A percentile compares a stretch with the other conserved stretches of the same genome.
Conservation (phyloP, 352 stramenopile genomes). For the Pythium sukuiense region DNA sequence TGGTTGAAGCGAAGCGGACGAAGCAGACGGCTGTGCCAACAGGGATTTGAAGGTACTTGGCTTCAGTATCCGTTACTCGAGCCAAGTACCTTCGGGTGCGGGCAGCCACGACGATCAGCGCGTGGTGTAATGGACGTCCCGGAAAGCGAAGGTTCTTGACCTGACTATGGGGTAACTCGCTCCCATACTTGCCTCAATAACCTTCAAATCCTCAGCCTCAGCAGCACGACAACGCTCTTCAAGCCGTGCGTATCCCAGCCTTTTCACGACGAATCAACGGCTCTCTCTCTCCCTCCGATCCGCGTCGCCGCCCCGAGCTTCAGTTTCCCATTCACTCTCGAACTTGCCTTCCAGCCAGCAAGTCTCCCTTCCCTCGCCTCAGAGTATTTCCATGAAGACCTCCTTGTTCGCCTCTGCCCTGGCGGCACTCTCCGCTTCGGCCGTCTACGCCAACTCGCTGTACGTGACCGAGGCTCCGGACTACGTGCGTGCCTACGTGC, state of each 20-base stretch:
- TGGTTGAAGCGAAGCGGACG: background rate
- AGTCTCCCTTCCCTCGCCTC: background rate
- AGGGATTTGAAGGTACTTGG: slow-evolving; percentile 17
- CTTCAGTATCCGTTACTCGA: slow-evolving; percentile 11
- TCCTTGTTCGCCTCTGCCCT: background rate
- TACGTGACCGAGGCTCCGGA: slow-evolving; percentile 43
- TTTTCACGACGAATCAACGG: background rate
- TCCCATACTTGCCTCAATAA: background rate
- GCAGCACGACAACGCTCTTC: background rate
- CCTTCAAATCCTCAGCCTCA: background rate
- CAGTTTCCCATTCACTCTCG: background rate
- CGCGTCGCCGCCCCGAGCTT: background rate
- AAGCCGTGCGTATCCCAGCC: background rate
- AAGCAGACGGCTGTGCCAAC: background rate
- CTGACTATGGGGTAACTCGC: background rate
- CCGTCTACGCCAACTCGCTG: slow-evolving; percentile 21
- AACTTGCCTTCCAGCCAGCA: background rate
- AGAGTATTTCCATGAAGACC: slow-evolving; percentile 10
- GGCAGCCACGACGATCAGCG: background rate
- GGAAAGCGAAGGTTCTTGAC: background rate
- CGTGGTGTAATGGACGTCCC: background rate
- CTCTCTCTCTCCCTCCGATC: background rate
- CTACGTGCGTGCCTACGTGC: slow-evolving; percentile 44
- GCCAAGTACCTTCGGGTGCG: slow-evolving; percentile 4
- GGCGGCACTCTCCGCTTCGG: background rate